These are phyloP conservation scores for Hawksworthiomyces lignivorus DNA, from an alignment of 2,329 filamentous ascomycete species.

Conservation along the genomic window DNA sequence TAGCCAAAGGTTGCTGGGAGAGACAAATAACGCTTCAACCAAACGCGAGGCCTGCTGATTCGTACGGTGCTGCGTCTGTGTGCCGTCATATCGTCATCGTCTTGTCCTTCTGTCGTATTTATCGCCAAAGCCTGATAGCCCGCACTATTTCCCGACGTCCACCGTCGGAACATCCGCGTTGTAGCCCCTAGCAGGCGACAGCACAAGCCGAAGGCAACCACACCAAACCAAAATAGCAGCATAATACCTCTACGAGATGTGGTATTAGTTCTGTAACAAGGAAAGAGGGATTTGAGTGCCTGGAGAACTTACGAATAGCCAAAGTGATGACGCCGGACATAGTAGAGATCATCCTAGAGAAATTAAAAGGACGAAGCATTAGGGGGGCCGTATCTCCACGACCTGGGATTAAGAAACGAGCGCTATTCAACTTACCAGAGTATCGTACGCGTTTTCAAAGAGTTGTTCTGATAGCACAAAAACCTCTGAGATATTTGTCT, in stretches of 20 bases:
- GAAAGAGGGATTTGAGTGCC: too few species aligned
- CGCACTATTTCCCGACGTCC: not conserved
- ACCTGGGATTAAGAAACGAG: too few species aligned
- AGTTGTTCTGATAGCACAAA: slow-evolving; percentile 28
- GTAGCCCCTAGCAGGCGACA: not conserved
- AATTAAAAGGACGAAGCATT: not conserved
- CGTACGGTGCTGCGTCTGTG: not conserved
- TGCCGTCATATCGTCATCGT: too few species aligned
- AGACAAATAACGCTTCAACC: slow-evolving; percentile 10
- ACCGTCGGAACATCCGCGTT: not conserved
- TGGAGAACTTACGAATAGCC: slow-evolving; percentile 28
- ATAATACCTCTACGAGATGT: slow-evolving; percentile 13
- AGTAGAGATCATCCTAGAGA: slow-evolving; percentile 21
- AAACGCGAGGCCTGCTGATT: slow-evolving; percentile 3
- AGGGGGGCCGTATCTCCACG: too few species aligned
- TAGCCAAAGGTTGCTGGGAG: slow-evolving; percentile 32
- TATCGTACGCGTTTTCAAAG: slow-evolving; percentile 29
- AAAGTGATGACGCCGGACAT: slow-evolving; percentile 27
- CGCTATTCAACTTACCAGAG: slow-evolving; percentile 22
- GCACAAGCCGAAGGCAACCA: slow-evolving; percentile 19
- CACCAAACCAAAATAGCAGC: slow-evolving; percentile 32
- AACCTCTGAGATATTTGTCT: slow-evolving; percentile 19
- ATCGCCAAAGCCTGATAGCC: slow-evolving; percentile 1
- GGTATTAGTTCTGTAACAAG: not conserved
- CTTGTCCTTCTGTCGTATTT: too few species aligned